Evolutionary conservation across 257 asterid species (phyloP).

Genomic region (Petrea volubilis): DNA sequence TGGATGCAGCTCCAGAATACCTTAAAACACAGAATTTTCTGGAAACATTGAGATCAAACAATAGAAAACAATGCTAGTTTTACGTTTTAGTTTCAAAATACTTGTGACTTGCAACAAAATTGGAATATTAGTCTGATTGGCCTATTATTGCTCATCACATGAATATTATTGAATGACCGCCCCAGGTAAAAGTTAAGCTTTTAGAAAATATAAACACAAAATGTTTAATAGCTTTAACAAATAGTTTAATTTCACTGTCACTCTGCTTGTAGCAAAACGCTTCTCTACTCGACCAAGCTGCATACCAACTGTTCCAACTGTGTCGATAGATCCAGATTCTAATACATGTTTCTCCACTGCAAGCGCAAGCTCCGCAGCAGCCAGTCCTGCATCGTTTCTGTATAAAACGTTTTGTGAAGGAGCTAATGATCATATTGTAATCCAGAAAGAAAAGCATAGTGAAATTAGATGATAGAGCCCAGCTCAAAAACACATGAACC

Average conservation of each 20-base stretch:
- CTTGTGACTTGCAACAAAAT: not conserved
- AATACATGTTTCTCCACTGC: constrained; percentile 92
- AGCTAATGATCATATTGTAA: constrained; percentile 1
- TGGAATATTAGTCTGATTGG: not conserved
- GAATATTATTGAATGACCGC: too few relatives aligned
- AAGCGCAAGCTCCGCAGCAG: constrained; percentile 94
- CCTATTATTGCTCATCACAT: not conserved
- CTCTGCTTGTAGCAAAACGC: too few relatives aligned
- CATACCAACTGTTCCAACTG: constrained; percentile 94
- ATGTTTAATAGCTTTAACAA: too few relatives aligned
- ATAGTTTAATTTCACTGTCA: too few relatives aligned
- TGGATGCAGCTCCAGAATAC: constrained; percentile 92
- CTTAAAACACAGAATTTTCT: constrained; percentile 31
- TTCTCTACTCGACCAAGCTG: too few relatives aligned
- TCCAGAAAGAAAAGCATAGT: not conserved
- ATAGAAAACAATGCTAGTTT: not conserved
- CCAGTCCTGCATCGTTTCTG: constrained; percentile 96
- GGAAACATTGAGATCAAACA: not conserved
- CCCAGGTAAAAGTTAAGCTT: too few relatives aligned
- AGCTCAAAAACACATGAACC: not conserved
- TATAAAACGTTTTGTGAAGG: constrained; percentile 25
- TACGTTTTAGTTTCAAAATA: too few relatives aligned
- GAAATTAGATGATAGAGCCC: not conserved
- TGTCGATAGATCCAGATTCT: constrained; percentile 87
- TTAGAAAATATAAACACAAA: too few relatives aligned